A percentile compares a stretch with the other conserved stretches of the same genome.
Conservation (phyloP, 345 rosid species). For the Mallotus nudiflorus region DNA sequence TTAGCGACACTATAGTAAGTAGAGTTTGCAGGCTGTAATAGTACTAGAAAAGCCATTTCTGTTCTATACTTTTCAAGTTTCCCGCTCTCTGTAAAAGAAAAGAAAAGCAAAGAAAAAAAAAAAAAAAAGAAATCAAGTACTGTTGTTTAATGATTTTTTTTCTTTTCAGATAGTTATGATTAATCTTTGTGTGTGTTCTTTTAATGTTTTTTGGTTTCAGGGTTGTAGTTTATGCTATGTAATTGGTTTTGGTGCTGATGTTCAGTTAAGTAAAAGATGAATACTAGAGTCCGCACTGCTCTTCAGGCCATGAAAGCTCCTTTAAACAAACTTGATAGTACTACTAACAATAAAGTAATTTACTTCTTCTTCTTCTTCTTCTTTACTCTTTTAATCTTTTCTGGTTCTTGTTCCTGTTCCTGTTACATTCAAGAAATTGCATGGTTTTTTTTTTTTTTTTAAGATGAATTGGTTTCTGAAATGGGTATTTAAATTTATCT, state of each 20-base stretch:
- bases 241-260: constrained; percentile 21
- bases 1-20: too few species aligned
- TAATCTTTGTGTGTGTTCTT: too few species aligned
- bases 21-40: too few species aligned
- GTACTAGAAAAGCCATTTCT: too few species aligned
- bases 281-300: constrained; percentile 66
- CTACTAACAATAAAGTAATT: constrained; percentile 39
- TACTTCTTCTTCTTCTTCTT: constrained; percentile 13
- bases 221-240: constrained; percentile 12
- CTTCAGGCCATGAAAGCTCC: constrained; percentile 72
- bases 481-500: constrained; percentile 4
- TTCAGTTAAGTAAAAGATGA: constrained; percentile 47
- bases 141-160: constrained; percentile 2
- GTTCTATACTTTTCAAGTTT: constrained; percentile 59
- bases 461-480: background rate
- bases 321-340: constrained; percentile 28
- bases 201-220: constrained; percentile 25
- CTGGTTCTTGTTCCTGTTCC: too few species aligned
- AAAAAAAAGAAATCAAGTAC: background rate
- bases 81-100: constrained; percentile 53
- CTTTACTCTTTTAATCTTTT: background rate
- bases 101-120: constrained; percentile 11
- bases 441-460: constrained; percentile 20
- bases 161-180: background rate
- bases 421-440: constrained; percentile 8